These are phyloP conservation scores for Leccinum colubrinum DNA, from an alignment of 1,284 basidiomycete species.

Conservation along the genomic window DNA sequence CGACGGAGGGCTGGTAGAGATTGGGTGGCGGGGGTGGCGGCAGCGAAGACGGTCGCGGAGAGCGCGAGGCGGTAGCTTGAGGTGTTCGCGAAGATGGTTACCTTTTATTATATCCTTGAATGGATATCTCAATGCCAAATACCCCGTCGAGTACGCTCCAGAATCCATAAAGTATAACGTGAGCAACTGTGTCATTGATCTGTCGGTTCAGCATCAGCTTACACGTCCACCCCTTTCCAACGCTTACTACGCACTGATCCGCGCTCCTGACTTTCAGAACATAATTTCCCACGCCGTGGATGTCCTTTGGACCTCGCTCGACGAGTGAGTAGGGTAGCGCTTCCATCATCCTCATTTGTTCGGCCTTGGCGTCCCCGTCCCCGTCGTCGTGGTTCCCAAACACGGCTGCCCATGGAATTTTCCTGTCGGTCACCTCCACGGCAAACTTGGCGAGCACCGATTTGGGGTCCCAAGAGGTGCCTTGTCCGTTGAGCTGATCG, in stretches of 20 bases:
- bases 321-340: constrained; percentile 84
- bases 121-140: constrained; percentile 29
- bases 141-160: constrained; percentile 66
- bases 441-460: constrained; percentile 89
- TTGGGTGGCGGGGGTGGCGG: too few species aligned
- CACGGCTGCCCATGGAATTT: constrained; percentile 87
- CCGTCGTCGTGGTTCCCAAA: constrained; percentile 94
- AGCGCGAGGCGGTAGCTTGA: too few species aligned
- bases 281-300: constrained; percentile 89
- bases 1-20: too few species aligned
- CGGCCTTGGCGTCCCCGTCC: constrained; percentile 56
- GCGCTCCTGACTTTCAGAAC: constrained; percentile 74
- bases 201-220: constrained; percentile 27
- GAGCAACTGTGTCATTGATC: constrained; percentile 81
- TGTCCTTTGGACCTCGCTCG: constrained; percentile 72
- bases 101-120: too few species aligned
- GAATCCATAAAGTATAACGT: constrained; percentile 95
- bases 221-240: not conserved
- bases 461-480: constrained; percentile 83
- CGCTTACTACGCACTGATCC: constrained; percentile 49
- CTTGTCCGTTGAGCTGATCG: constrained; percentile 87
- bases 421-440: constrained; percentile 67
- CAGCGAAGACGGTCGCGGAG: too few species aligned
- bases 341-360: constrained; percentile 73
- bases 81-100: too few species aligned